Conservation (phyloP, 2,329 filamentous ascomycete species). For the Fusarium sp. region DNA sequence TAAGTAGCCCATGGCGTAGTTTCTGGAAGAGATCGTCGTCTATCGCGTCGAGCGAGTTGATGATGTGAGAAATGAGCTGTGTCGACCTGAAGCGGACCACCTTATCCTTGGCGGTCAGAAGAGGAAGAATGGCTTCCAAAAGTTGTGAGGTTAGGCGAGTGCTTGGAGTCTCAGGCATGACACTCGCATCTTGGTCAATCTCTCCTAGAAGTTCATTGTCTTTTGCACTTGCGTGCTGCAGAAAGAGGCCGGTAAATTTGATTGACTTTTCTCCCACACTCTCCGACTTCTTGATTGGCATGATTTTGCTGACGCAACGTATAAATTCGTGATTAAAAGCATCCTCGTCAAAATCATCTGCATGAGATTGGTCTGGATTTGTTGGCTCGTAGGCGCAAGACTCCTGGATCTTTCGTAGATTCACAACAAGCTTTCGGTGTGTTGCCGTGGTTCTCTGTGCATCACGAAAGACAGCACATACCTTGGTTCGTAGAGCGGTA, state of each 20-base stretch:
- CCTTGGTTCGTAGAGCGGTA: constrained; percentile 75
- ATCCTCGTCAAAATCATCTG: constrained; percentile 79
- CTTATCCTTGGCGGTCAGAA: constrained; percentile 91
- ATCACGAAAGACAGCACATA: constrained; percentile 78
- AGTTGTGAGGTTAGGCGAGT: constrained; percentile 80
- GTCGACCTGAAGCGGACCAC: constrained; percentile 89
- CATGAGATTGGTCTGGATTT: constrained; percentile 59
- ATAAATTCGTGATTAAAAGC: constrained; percentile 89
- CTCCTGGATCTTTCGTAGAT: constrained; percentile 89
- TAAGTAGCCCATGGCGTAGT: constrained; percentile 80
- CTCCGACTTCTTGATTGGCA: constrained; percentile 93
- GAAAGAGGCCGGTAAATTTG: constrained; percentile 86
- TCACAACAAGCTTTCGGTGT: constrained; percentile 89
- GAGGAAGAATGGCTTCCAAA: constrained; percentile 75
- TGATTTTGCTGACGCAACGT: constrained; percentile 81
- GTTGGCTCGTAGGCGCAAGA: constrained; percentile 75
- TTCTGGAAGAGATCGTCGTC: constrained; percentile 91
- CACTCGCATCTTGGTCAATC: constrained; percentile 73
- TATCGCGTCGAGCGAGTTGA: constrained; percentile 91
- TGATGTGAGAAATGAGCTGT: constrained; percentile 88
- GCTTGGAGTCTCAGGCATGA: constrained; percentile 83
- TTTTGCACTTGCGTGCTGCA: constrained; percentile 76
- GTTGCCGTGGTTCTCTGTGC: constrained; percentile 90
- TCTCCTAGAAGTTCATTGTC: constrained; percentile 74
- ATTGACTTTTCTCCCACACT: constrained; percentile 85